Conservation (phyloP, 2,329 filamentous ascomycete species). For the Drechslerella stenobrocha region DNA sequence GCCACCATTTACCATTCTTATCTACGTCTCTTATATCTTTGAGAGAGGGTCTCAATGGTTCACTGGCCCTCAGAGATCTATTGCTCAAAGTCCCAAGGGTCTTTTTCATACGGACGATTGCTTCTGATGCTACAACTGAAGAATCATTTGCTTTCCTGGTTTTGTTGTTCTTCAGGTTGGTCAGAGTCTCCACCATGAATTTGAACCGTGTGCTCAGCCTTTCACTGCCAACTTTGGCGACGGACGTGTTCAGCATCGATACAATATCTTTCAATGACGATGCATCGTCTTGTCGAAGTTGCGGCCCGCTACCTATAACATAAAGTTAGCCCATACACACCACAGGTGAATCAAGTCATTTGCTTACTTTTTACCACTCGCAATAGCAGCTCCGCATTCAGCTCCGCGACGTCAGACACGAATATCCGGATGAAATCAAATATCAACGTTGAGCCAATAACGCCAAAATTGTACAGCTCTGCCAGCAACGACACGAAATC, state of each 20-base stretch:
- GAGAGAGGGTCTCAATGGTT: constrained; percentile 79
- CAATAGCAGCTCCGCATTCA: constrained; percentile 84
- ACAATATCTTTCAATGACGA: constrained; percentile 87
- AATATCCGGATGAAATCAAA: constrained; percentile 89
- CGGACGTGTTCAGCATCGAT: constrained; percentile 71
- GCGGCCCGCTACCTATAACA: constrained; percentile 67
- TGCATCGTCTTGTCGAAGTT: constrained; percentile 85
- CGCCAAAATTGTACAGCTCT: constrained; percentile 88
- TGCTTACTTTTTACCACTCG: constrained; percentile 71
- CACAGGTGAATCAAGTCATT: not conserved
- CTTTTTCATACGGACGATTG: constrained; percentile 86
- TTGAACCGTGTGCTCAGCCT: constrained; percentile 84
- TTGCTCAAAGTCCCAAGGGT: constrained; percentile 75
- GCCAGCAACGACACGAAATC: constrained; percentile 83
- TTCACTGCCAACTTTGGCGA: constrained; percentile 68
- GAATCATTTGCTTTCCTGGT: constrained; percentile 65
- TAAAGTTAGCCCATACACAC: not conserved
- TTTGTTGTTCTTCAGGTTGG: constrained; percentile 94
- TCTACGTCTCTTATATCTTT: constrained; percentile 80
- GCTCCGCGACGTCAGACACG: constrained; percentile 73
- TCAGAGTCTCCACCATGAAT: constrained; percentile 97
- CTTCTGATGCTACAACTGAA: constrained; percentile 74
- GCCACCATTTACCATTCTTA: constrained; percentile 96
- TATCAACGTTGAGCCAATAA: constrained; percentile 77
- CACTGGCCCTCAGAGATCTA: constrained; percentile 69